Conservation (phyloP, 2,329 filamentous ascomycete genomes). For the Nectriaceae sp. region DNA sequence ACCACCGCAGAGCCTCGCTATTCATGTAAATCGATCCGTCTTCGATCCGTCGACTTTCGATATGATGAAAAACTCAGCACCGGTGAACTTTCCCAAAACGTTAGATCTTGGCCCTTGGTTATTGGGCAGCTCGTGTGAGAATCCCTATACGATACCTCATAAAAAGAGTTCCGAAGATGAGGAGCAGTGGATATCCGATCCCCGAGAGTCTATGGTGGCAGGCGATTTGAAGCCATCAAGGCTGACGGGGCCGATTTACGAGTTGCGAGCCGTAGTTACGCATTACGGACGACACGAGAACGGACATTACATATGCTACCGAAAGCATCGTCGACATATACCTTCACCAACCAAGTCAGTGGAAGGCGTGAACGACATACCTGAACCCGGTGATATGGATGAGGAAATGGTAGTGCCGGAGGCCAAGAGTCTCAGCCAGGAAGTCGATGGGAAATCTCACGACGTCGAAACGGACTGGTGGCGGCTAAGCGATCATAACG, state of each 20-base stretch:
- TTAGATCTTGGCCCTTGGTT: slow-evolving; percentile 86
- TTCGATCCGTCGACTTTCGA: slow-evolving; percentile 83
- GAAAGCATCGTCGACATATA: slow-evolving; percentile 59
- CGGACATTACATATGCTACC: slow-evolving; percentile 92
- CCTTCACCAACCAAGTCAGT: slow-evolving; percentile 7
- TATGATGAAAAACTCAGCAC: slow-evolving; percentile 81
- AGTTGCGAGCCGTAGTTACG: slow-evolving; percentile 80
- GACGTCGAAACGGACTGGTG: slow-evolving; percentile 69
- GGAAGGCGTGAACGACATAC: slow-evolving; percentile 2
- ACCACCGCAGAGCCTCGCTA: slow-evolving; percentile 74
- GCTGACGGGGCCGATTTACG: slow-evolving; percentile 65
- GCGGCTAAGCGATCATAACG: slow-evolving; percentile 86
- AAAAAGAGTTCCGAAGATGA: slow-evolving; percentile 23
- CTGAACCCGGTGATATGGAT: slow-evolving; percentile 17
- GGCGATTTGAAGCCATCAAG: slow-evolving; percentile 52
- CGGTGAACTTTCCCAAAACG: slow-evolving; percentile 72
- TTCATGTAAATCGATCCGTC: slow-evolving; percentile 90
- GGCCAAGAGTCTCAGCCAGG: slow-evolving; percentile 4
- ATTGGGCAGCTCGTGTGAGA: slow-evolving; percentile 58
- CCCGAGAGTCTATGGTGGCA: slow-evolving; percentile 73
- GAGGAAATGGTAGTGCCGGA: slow-evolving; percentile 11
- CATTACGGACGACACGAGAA: slow-evolving; percentile 92
- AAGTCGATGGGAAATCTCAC: slow-evolving; percentile 16
- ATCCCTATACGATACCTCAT: not conserved
- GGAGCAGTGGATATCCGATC: slow-evolving; percentile 72